Evolutionary conservation across 2,329 filamentous ascomycete genomes (phyloP).

Genomic region (Penicillium brevicompactum): DNA sequence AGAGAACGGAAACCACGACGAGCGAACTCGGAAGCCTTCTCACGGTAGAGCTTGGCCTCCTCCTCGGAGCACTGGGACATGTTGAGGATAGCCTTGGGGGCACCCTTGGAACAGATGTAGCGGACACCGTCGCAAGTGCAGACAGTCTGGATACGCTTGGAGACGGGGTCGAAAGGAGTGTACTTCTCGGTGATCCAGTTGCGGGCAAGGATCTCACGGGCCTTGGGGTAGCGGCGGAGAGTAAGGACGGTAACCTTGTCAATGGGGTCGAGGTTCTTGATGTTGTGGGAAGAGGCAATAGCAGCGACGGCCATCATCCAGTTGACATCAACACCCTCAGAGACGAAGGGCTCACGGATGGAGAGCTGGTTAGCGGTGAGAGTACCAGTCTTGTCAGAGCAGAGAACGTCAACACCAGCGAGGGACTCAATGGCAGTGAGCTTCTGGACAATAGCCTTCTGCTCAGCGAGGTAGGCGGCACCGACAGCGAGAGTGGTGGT

Average conservation of each 20-base stretch:
- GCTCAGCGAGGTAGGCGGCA: slow-evolving; percentile 74
- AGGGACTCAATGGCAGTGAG: slow-evolving; percentile 76
- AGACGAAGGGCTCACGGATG: slow-evolving; percentile 75
- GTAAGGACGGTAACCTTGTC: slow-evolving; percentile 79
- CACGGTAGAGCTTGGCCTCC: slow-evolving; percentile 66
- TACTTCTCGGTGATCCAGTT: slow-evolving; percentile 79
- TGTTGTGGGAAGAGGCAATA: slow-evolving; percentile 75
- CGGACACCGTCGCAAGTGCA: slow-evolving; percentile 69
- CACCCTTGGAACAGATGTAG: slow-evolving; percentile 76
- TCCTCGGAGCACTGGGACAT: slow-evolving; percentile 69
- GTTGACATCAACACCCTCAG: slow-evolving; percentile 76
- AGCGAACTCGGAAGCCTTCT: slow-evolving; percentile 74
- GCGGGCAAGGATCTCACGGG: slow-evolving; percentile 72
- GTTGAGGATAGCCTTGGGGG: slow-evolving; percentile 72
- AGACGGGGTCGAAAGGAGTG: slow-evolving; percentile 72
- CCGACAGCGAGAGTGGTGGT: slow-evolving; percentile 77
- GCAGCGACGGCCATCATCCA: slow-evolving; percentile 84
- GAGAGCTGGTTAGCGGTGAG: slow-evolving; percentile 64
- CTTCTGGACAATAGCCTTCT: slow-evolving; percentile 80
- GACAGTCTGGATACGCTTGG: slow-evolving; percentile 74
- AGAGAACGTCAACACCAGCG: slow-evolving; percentile 74
- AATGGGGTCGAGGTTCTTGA: slow-evolving; percentile 76
- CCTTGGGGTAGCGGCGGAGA: slow-evolving; percentile 75
- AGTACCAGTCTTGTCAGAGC: slow-evolving; percentile 81
- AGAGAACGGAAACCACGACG: slow-evolving; percentile 78